These are phyloP conservation scores for Penicillium verrucosum DNA, from an alignment of 2,329 filamentous ascomycete genomes.

Conservation along the genomic window DNA sequence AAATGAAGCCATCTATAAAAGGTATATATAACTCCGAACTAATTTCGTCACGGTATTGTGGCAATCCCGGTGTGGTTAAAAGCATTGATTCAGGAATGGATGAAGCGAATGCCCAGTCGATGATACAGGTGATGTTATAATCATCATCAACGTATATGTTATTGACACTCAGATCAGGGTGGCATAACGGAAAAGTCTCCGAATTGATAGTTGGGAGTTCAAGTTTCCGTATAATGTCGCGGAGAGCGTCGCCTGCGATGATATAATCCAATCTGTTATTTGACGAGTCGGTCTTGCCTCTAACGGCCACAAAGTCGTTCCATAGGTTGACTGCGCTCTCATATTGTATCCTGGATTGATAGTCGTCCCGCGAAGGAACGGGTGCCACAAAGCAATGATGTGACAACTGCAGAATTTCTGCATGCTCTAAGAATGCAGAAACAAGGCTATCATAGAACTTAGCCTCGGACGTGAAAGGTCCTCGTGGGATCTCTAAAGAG, in stretches of 20 bases:
- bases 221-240: conserved; percentile 10
- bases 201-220: neutral
- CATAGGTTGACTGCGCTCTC: conserved; percentile 17
- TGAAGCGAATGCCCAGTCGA: neutral
- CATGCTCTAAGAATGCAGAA: conserved; percentile 3
- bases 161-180: neutral
- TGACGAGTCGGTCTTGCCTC: conserved; percentile 18
- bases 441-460: neutral
- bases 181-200: neutral
- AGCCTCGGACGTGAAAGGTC: neutral
- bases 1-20: neutral
- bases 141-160: neutral
- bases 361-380: conserved; percentile 10
- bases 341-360: conserved; percentile 12
- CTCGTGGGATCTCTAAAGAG: neutral
- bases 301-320: conserved; percentile 26
- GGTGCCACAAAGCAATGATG: conserved; percentile 18
- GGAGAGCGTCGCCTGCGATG: conserved; percentile 18
- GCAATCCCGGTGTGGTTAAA: neutral
- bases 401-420: conserved; percentile 13
- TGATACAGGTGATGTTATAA: neutral
- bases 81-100: neutral
- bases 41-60: neutral
- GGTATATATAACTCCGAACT: neutral
- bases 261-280: conserved; percentile 29